These are phyloP conservation scores for Aspergillus novofumigatus DNA, from an alignment of 2,329 filamentous ascomycete genomes.

Conservation along the genomic window DNA sequence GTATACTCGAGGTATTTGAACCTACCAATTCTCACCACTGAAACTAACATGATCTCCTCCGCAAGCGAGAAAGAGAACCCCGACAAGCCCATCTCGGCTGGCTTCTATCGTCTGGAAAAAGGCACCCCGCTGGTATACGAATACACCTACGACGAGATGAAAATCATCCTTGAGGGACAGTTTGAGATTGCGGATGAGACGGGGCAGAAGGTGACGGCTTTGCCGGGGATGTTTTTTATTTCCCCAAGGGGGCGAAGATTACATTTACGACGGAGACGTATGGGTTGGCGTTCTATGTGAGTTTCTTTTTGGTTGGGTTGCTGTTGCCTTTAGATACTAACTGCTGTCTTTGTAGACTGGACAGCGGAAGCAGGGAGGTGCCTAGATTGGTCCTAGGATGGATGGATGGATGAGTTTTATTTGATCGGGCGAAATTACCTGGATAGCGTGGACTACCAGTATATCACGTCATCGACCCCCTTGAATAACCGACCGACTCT, in stretches of 20 bases:
- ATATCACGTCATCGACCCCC: not conserved
- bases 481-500: not conserved
- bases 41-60: not conserved
- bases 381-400: not conserved
- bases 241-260: constrained; percentile 62
- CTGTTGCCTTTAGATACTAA: not conserved
- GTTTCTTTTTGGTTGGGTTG: constrained; percentile 14
- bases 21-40: not conserved
- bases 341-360: not conserved
- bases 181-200: constrained; percentile 63
- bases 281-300: constrained; percentile 57
- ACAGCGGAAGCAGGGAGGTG: not conserved
- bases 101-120: constrained; percentile 65
- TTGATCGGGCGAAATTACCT: not conserved
- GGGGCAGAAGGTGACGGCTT: constrained; percentile 56
- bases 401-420: too few relatives aligned
- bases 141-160: constrained; percentile 70
- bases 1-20: constrained; percentile 49
- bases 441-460: not conserved
- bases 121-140: constrained; percentile 64
- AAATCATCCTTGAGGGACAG: constrained; percentile 66
- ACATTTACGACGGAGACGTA: constrained; percentile 61
- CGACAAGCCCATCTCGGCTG: constrained; percentile 58
- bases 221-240: constrained; percentile 63
- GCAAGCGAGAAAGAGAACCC: constrained; percentile 51